Percentiles rank a stretch among this genome's conserved stretches.
Conservation (phyloP, 1,139 yeast genomes). For the Kodamaea plutei region DNA sequence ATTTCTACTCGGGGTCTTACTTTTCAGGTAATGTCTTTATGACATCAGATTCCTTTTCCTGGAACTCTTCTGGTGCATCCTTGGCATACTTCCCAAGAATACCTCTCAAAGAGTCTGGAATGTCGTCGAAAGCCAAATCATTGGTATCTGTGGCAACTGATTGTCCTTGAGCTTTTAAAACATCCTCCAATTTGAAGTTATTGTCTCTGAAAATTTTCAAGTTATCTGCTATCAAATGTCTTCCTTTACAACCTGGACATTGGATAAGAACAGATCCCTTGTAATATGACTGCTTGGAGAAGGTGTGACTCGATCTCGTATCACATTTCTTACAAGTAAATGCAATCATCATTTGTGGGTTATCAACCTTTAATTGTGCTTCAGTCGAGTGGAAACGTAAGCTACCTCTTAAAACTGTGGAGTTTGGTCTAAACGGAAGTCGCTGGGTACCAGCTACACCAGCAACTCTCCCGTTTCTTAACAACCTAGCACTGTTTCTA, state of each 20-base stretch:
- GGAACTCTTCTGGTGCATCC: slow-evolving; percentile 57
- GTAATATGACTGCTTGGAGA: slow-evolving; percentile 88
- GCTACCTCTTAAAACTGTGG: too few species aligned
- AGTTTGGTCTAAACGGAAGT: too few species aligned
- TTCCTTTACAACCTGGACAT: slow-evolving; percentile 85
- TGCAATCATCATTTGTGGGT: slow-evolving; percentile 80
- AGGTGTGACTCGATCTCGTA: slow-evolving; percentile 77
- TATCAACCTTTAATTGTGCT: slow-evolving; percentile 41
- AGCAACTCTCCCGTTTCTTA: too few species aligned
- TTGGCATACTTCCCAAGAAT: slow-evolving; percentile 61
- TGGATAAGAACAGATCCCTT: slow-evolving; percentile 84
- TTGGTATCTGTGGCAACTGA: slow-evolving; percentile 56
- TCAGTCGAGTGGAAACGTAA: slow-evolving; percentile 4
- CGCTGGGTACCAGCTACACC: too few species aligned
- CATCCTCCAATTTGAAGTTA: slow-evolving; percentile 71
- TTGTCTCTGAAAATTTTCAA: slow-evolving; percentile 77
- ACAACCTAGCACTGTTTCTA: too few species aligned
- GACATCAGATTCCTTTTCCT: too few species aligned
- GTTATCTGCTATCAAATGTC: slow-evolving; percentile 93
- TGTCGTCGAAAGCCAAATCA: slow-evolving; percentile 67
- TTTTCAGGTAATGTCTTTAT: too few species aligned
- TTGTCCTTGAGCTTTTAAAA: slow-evolving; percentile 75
- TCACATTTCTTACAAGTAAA: slow-evolving; percentile 90
- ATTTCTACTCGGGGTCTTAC: too few species aligned
- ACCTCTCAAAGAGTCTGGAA: slow-evolving; percentile 58